Base-by-base conservation (phyloP, 1,139 yeast species). In the Candida anutae region DNA sequence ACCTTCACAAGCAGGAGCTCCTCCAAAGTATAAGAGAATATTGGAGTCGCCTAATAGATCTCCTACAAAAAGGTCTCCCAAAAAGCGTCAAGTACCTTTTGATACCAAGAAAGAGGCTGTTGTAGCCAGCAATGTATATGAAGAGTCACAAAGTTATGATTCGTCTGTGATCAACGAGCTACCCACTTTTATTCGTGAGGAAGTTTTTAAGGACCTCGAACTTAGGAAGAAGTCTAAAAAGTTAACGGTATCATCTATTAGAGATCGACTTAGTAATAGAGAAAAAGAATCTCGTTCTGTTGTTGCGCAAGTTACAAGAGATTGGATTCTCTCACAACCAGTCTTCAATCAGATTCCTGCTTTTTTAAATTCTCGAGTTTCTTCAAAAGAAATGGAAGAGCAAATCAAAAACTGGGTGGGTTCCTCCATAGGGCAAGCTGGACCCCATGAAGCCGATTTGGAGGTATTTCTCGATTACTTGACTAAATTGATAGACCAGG, bases 361-460 rank as follows among this genome's bases (percentile, higher is more conserved):
- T 5, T 53, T 53, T 31, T 62, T 70, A 37, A 65, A 61, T 31
- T 53, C 55, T 5, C 30, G 36, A 5, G 34, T 45, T 1, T 42
- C 58, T 2, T 53, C 55, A 12, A 42, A 44, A 8, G 63, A 64
- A 4, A 49, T 77, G 22, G 52, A 56, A 20, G 21, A 32, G 2
- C 44, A 62, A 30, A 30, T 77, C 4, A 43, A 48, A 3, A 47
- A 53, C 1, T 79, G 88, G 88, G 55, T 77, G 0, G 35, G 36
- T 4, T 50, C 53, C 25, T 62, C 77, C 0, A 32, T 63, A 4
- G 37, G 48, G n/a, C 58, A 53, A 17, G 55, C 54, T 17, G 81
- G 82, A 0, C 87, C 88, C 0, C 78, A 75, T 41, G 43, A 40
- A 3, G 78, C 69, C 20, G 90, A 80, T 42, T 51, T 75, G 3